Evolutionary conservation across 495 filamentous ascomycete genomes (phyloP).

Genomic region (Hypomontagnella submonticulosa): DNA sequence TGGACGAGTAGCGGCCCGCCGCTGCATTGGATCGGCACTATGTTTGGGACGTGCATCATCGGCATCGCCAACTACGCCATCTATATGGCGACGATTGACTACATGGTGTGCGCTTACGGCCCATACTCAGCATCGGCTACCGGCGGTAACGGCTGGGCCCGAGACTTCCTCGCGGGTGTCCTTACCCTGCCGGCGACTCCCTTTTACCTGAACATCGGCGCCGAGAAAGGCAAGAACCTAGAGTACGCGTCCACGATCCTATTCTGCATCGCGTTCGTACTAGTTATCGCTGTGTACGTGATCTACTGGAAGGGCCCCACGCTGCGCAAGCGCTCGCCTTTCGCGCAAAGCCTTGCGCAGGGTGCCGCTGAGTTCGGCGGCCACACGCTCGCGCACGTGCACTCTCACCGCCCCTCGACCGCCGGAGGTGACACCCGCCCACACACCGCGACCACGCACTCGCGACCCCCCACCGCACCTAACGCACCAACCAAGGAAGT

Average conservation of each 20-base stretch:
- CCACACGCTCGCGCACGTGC: constrained; percentile 38
- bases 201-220: constrained; percentile 73
- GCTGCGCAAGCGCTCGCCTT: constrained; percentile 75
- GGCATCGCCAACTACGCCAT: constrained; percentile 77
- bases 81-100: constrained; percentile 86
- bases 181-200: constrained; percentile 79
- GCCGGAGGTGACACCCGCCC: constrained; percentile 25
- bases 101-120: constrained; percentile 85
- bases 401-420: constrained; percentile 34
- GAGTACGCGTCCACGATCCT: constrained; percentile 79
- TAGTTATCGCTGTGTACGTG: constrained; percentile 79
- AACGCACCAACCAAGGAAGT: constrained; percentile 24
- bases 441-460: constrained; percentile 20
- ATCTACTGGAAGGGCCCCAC: constrained; percentile 80
- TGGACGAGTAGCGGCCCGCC: constrained; percentile 72
- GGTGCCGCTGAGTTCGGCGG: constrained; percentile 59
- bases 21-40: constrained; percentile 70
- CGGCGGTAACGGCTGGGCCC: constrained; percentile 74
- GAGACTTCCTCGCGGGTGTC: constrained; percentile 86
- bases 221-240: constrained; percentile 62
- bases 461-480: constrained; percentile 28
- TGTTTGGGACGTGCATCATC: constrained; percentile 69
- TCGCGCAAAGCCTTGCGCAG: constrained; percentile 75
- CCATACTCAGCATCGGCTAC: constrained; percentile 83
- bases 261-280: constrained; percentile 70